Evolutionary conservation across 306 rosid genomes (phyloP).

Genomic region (Psophocarpus tetragonolobus): DNA sequence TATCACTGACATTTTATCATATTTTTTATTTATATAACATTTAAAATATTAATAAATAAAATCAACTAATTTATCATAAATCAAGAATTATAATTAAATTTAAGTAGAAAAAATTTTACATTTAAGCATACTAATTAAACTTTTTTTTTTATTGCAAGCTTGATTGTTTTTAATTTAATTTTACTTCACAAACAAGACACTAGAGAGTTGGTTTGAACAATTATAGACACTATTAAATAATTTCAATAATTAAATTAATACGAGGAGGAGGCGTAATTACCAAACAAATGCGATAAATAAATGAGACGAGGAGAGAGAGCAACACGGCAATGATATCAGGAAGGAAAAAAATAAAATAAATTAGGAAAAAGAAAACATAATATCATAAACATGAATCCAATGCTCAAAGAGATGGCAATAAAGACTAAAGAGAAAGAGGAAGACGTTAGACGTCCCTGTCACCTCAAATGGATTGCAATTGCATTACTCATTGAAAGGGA

Average conservation of each 20-base stretch:
- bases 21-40: too few species aligned
- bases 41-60: too few species aligned
- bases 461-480: slow-evolving; percentile 40
- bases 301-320: slow-evolving; percentile 8
- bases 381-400: slow-evolving; percentile 11
- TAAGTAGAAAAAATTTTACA: too few species aligned
- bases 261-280: slow-evolving; percentile 20
- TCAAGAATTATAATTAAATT: too few species aligned
- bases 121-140: too few species aligned
- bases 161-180: not conserved
- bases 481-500: slow-evolving; percentile 24
- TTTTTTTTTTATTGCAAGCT: too few species aligned
- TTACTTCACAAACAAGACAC: not conserved
- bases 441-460: slow-evolving; percentile 44
- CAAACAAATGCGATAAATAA: slow-evolving; percentile 40
- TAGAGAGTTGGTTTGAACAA: slow-evolving; percentile 1
- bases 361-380: not conserved
- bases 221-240: slow-evolving; percentile 12
- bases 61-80: too few species aligned
- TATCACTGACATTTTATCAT: too few species aligned
- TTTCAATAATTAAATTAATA: not conserved
- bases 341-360: not conserved
- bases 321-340: not conserved
- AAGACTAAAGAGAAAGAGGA: slow-evolving; percentile 25
- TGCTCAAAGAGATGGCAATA: not conserved